Conservation (phyloP, 2,329 filamentous ascomycete species). For the Cladosporium sp. region DNA sequence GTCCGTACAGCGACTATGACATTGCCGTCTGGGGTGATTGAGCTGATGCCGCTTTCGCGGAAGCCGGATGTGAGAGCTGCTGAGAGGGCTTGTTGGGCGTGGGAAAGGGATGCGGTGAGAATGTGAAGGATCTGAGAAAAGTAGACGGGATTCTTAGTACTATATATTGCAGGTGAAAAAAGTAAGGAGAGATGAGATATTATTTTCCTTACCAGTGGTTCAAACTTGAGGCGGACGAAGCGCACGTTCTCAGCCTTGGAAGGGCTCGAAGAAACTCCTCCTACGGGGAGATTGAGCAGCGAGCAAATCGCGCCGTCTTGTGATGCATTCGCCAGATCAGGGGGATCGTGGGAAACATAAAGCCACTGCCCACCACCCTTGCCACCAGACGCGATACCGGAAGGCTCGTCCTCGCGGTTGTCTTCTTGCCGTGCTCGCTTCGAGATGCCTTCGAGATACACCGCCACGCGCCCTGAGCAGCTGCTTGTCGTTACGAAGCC, state of each 20-base stretch:
- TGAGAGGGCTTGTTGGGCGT: constrained; percentile 70
- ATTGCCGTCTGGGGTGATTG: constrained; percentile 17
- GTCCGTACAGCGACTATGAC: constrained; percentile 84
- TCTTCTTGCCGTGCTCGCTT: constrained; percentile 19
- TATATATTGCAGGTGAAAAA: neutral
- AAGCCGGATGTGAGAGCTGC: constrained; percentile 80
- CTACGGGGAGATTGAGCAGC: constrained; percentile 17
- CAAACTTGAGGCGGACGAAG: constrained; percentile 81
- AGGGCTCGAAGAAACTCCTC: constrained; percentile 3
- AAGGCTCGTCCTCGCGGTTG: neutral
- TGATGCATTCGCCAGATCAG: constrained; percentile 33
- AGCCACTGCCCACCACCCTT: constrained; percentile 86
- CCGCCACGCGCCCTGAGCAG: constrained; percentile 79
- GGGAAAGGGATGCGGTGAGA: constrained; percentile 66
- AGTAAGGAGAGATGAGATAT: neutral
- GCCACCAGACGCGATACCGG: constrained; percentile 49
- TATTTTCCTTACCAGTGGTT: constrained; percentile 71
- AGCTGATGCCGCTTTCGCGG: constrained; percentile 73
- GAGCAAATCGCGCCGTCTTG: constrained; percentile 16
- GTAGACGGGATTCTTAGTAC: neutral
- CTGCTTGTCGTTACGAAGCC: constrained; percentile 89
- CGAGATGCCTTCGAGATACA: constrained; percentile 77
- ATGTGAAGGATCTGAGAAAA: constrained; percentile 74
- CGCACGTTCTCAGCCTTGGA: constrained; percentile 19
- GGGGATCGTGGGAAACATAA: constrained; percentile 77